Evolutionary conservation across 768 basidiomycete species (phyloP), one percentile per base, ranked within the genome.

Genomic region (Cyathus striatus): DNA sequence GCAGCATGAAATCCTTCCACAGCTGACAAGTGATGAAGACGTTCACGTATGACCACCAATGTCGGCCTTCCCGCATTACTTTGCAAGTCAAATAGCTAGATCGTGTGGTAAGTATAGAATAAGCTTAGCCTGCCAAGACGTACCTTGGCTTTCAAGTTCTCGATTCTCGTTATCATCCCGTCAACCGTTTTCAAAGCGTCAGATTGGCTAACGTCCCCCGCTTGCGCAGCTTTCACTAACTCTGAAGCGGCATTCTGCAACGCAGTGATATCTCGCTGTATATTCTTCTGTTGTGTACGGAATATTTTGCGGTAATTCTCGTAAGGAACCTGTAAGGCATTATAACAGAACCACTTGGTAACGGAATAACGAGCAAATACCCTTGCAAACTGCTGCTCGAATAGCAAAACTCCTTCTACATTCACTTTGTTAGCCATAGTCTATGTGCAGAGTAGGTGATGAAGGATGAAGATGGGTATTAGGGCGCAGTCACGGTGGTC

Each of bases 271-370:
- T 93, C 90, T 44, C 85, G 81, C 61, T 94, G 91, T 42, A 91
- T 80, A 48, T 81, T 74, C 64, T 81, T 81, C 59, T 91, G 89
- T 1, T 84, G 81, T 14, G 82, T 76, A 24, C 90, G 81, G 57
- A 94, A 93, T n/a, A 84, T 74, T 63, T 86, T 89, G 53, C 88
- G 82, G 55, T 90, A 88, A 52, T 86, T 86, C 67, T 94, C 91
- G 62, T 85, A 89, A 9, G 91, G 91, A 10, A 91, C 88, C 91
- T 94, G 50, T 36, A 25, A 22, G 38, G 23, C 18, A 23, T 30
- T 49, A 45, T 23, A 21, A 42, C 4, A 34, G 5, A 34, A 12
- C 16, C 5, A 25, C 32, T 6, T 5, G 32, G 12, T 41, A 9
- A 30, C n/a, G n/a, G 6, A 5, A 10, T 40, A 9, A 21, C 47